phyloP scores from a whole-genome alignment of 2,329 filamentous ascomycete species.

The Pleurostoma richardsiae region DNA sequence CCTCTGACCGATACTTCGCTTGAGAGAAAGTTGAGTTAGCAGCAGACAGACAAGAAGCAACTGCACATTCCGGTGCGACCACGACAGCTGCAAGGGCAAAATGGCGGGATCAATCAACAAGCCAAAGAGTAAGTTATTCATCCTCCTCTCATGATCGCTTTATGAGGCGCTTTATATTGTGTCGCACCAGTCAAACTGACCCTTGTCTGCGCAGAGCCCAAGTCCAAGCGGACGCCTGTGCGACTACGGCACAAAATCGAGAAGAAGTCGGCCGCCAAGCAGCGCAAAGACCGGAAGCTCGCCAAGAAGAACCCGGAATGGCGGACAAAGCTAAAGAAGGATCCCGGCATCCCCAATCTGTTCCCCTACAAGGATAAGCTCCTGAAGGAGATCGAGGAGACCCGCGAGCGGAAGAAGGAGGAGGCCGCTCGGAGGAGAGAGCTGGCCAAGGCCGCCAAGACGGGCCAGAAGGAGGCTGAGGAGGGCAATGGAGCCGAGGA shows the following conservation, averaged over 20 bases:
- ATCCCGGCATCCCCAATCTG: conserved; percentile 93
- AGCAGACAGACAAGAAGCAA: not conserved
- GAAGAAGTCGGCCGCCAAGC: conserved; percentile 85
- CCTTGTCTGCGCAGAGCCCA: conserved; percentile 61
- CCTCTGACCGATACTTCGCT: not conserved
- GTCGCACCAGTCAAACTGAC: too few relatives aligned
- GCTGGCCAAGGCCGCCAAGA: conserved; percentile 63
- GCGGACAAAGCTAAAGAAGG: conserved; percentile 92
- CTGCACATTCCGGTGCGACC: too few relatives aligned
- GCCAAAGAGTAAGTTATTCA: conserved; percentile 41
- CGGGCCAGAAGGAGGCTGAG: conserved; percentile 38
- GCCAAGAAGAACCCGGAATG: conserved; percentile 98
- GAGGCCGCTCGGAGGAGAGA: conserved; percentile 68
- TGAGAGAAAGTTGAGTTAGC: not conserved
- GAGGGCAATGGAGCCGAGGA: conserved; percentile 40
- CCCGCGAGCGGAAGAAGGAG: conserved; percentile 73
- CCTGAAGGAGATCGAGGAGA: conserved; percentile 90
- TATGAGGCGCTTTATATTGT: too few relatives aligned
- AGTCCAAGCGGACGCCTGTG: conserved; percentile 86
- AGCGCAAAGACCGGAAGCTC: conserved; percentile 81
- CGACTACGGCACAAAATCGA: conserved; percentile 94
- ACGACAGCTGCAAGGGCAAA: conserved; percentile 6
- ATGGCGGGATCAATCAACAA: conserved; percentile 53
- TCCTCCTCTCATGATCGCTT: not conserved
- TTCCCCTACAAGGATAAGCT: conserved; percentile 98